Percentiles rank a stretch among this genome's conserved stretches.
Evolutionary conservation across 768 basidiomycete genomes (phyloP).

Genomic region (Udeniomyces megalosporus): DNA sequence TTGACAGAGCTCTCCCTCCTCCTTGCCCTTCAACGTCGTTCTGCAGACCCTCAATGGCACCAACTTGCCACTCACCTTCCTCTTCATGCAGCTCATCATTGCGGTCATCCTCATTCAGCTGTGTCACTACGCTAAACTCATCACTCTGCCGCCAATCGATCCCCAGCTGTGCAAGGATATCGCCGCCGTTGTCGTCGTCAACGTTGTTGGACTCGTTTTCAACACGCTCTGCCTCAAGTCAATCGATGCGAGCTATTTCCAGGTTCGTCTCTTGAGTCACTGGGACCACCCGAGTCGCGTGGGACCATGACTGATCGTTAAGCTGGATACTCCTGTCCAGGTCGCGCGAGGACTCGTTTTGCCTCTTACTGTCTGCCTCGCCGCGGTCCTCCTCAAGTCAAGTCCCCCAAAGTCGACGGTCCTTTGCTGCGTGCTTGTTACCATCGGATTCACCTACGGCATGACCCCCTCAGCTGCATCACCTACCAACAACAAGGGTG

Average conservation of each 20-base stretch:
- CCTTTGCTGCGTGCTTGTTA: slow-evolving; percentile 5
- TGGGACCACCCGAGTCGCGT: too few relatives aligned
- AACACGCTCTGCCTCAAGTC: slow-evolving; percentile 61
- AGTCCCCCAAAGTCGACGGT: slow-evolving; percentile 3
- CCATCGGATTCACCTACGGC: slow-evolving; percentile 14
- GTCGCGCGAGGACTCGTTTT: slow-evolving; percentile 15
- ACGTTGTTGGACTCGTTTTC: slow-evolving; percentile 59
- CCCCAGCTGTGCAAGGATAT: slow-evolving; percentile 2
- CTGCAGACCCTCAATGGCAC: slow-evolving; percentile 47
- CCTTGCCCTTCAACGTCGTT: too few relatives aligned
- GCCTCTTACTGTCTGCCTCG: slow-evolving; percentile 9
- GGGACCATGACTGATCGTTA: too few relatives aligned
- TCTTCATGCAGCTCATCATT: slow-evolving; percentile 50
- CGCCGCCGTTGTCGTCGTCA: slow-evolving; percentile 34
- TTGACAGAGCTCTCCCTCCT: background rate
- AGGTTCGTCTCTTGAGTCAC: slow-evolving; percentile 37
- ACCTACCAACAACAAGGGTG: slow-evolving; percentile 18
- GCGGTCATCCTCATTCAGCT: slow-evolving; percentile 48
- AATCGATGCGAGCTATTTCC: slow-evolving; percentile 68
- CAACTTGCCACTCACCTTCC: slow-evolving; percentile 50
- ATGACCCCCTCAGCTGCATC: slow-evolving; percentile 15
- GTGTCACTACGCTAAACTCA: slow-evolving; percentile 30
- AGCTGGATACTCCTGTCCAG: background rate
- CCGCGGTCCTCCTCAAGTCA: slow-evolving; percentile 3
- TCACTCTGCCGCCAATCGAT: slow-evolving; percentile 16